Base-by-base conservation (phyloP, 192 early-diverging fungal genomes). In the Gonapodya sp. region DNA sequence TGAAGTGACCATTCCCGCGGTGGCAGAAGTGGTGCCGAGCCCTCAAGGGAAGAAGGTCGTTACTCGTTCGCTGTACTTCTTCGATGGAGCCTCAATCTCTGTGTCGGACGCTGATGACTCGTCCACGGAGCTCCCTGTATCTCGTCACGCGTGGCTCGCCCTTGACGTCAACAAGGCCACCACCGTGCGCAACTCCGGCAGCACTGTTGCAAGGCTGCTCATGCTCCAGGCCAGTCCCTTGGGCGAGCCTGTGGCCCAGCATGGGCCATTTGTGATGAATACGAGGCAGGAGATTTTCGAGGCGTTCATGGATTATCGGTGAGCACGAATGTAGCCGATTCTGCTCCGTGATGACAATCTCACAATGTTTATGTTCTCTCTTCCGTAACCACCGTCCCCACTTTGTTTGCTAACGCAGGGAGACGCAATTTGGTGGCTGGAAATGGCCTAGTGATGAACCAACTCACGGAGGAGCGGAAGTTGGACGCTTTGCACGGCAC, bases 241-340 rank as follows among this genome's bases (percentile, higher is more conserved):
- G 33, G 83, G 79, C 46, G 89, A 90, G 79, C 89, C 88, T 1
- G 83, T 92, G 35, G 84, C 87, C 0, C 87, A 88, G 78, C 86
- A 89, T 72, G 91, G 91, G 0, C 92, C 92, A 0, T 93, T 93
- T 85, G 91, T 93, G 30, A 89, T 90, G 91, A 93, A 93, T 83
- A 84, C 84, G 1, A 82, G 84, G 36, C 85, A 89, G 31, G 91
- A 93, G 79, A 89, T 93, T 78, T 64, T 64, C 24, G 46, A 64
- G 46, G 46, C 46, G 46, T 64, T 64, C 46, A 64, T 64, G 46
- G 46, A 64, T 64, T 64, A 64, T 64, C 46, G 46, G 46, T 64
- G 46, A 8, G 46, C 24, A 24, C 8, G 8, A 8, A 24, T 64
- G 8, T 8, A 64, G 46, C 8, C 8, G 8, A 24, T 64, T 64